These are phyloP conservation scores for Penicillium sp. DNA, from an alignment of 2,329 filamentous ascomycete species.

Conservation along the genomic window DNA sequence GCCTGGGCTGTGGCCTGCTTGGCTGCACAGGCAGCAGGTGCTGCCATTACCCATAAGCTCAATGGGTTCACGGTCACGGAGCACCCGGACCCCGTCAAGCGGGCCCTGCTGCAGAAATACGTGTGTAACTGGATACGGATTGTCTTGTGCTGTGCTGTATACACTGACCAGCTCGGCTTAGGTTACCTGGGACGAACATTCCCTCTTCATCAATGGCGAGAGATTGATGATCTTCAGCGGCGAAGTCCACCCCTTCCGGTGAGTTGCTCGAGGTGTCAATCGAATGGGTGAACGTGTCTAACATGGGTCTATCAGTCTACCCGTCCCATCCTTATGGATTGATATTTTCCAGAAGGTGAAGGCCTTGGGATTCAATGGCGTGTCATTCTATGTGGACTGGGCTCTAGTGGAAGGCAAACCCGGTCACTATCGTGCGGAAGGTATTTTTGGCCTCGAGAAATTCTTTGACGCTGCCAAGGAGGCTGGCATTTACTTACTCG, in stretches of 20 bases:
- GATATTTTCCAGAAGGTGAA: constrained; percentile 82
- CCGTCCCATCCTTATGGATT: constrained; percentile 61
- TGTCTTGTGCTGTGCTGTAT: neutral
- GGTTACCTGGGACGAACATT: constrained; percentile 71
- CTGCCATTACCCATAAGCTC: constrained; percentile 51
- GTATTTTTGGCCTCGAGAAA: constrained; percentile 67
- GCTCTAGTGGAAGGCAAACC: constrained; percentile 70
- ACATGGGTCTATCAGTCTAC: constrained; percentile 48
- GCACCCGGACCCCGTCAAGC: constrained; percentile 40
- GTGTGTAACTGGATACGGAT: constrained; percentile 39
- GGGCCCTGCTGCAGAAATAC: constrained; percentile 55
- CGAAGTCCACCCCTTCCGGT: constrained; percentile 69
- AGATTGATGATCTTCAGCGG: constrained; percentile 69
- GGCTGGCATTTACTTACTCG: constrained; percentile 74
- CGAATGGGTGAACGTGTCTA: neutral
- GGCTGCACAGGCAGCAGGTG: constrained; percentile 46
- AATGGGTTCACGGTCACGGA: constrained; percentile 48
- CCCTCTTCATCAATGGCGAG: constrained; percentile 67
- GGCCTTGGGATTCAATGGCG: constrained; percentile 72
- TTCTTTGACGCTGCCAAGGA: constrained; percentile 73
- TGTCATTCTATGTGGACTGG: constrained; percentile 80
- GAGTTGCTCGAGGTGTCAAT: constrained; percentile 10
- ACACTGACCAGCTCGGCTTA: constrained; percentile 13
- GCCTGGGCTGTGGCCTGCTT: constrained; percentile 37
- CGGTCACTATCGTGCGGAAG: constrained; percentile 66